Evolutionary conservation across 495 filamentous ascomycete genomes (phyloP).

Genomic region (Beverwykella pulmonaria): DNA sequence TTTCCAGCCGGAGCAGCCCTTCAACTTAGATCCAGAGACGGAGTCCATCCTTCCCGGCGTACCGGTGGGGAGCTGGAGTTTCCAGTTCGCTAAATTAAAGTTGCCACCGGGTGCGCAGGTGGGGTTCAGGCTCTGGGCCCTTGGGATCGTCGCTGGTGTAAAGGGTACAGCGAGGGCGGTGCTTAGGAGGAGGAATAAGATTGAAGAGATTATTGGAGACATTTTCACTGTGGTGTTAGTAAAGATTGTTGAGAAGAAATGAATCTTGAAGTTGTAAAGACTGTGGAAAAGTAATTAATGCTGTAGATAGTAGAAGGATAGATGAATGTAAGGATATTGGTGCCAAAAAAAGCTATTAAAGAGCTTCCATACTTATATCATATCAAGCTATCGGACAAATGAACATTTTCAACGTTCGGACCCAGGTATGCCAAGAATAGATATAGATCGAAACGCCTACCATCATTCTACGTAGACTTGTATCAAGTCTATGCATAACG

Average conservation of each 20-base stretch:
- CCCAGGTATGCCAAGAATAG: no score
- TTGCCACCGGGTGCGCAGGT: slow-evolving; percentile 48
- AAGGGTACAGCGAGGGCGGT: background rate
- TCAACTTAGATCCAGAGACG: slow-evolving; percentile 38
- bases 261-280: no score
- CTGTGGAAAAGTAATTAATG: no score
- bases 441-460: no score
- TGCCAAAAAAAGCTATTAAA: background rate
- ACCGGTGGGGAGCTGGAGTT: slow-evolving; percentile 47
- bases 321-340: no score
- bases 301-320: no score
- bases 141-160: background rate
- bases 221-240: background rate
- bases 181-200: slow-evolving; percentile 6
- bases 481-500: background rate
- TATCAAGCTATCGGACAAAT: no score
- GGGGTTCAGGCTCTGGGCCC: slow-evolving; percentile 16
- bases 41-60: slow-evolving; percentile 36
- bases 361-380: slow-evolving; percentile 5
- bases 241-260: background rate
- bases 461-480: no score
- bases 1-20: slow-evolving; percentile 46
- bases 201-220: background rate
- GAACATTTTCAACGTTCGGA: no score
- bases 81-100: slow-evolving; percentile 43